These are phyloP conservation scores for Houttuynia cordata DNA, from an alignment of 164 flowering plant genomes.

Conservation along the genomic window DNA sequence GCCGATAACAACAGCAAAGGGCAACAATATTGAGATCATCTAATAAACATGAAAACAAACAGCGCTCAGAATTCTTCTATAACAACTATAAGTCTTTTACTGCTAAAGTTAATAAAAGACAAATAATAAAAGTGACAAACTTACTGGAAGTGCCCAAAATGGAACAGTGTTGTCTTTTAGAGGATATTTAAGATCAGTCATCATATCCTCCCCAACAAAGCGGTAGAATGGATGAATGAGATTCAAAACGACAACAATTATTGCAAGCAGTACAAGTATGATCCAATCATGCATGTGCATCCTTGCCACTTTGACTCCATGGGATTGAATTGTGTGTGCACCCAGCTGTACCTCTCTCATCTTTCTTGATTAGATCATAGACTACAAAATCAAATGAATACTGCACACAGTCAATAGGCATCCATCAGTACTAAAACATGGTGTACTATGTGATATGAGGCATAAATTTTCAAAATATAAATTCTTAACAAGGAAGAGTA, in stretches of 20 bases:
- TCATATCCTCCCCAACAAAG: slow-evolving; percentile 71
- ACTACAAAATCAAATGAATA: not conserved
- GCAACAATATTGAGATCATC: slow-evolving; percentile 43
- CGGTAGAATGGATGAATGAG: slow-evolving; percentile 62
- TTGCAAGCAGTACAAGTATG: slow-evolving; percentile 49
- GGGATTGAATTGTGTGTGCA: slow-evolving; percentile 32
- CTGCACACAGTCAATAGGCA: not conserved
- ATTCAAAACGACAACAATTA: slow-evolving; percentile 32
- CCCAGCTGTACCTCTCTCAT: slow-evolving; percentile 15
- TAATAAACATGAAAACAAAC: slow-evolving; percentile 7
- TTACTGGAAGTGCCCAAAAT: slow-evolving; percentile 76
- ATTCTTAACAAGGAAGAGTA: no score
- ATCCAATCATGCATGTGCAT: slow-evolving; percentile 63
- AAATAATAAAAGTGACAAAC: not conserved
- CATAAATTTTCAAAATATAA: no score
- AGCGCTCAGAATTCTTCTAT: not conserved
- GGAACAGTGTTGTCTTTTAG: slow-evolving; percentile 66
- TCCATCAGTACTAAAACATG: no score
- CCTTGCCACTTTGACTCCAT: slow-evolving; percentile 33
- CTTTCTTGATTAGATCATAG: not conserved
- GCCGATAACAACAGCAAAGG: slow-evolving; percentile 30
- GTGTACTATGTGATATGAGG: no score
- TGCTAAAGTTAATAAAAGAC: no score
- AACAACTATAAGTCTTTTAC: not conserved
- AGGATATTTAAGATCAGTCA: slow-evolving; percentile 70